These are phyloP conservation scores for Umbelopsis vinacea DNA, from an alignment of 192 early-diverging fungal genomes.

Conservation along the genomic window DNA sequence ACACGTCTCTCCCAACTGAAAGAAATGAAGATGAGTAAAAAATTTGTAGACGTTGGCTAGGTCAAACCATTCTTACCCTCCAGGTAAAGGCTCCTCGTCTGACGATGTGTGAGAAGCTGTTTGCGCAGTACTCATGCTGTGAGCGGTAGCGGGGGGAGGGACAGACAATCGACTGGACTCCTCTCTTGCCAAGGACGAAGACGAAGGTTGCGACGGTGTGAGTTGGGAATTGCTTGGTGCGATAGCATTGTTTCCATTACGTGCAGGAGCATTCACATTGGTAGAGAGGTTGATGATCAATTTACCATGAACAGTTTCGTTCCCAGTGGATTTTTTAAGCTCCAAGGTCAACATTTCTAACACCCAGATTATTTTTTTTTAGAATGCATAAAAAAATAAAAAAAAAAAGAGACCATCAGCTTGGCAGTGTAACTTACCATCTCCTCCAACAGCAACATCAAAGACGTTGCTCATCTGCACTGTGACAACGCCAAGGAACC, in stretches of 20 bases:
- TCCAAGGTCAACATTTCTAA: conserved; percentile 84
- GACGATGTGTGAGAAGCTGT: conserved; percentile 5
- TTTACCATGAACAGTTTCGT: conserved; percentile 81
- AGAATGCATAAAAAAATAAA: too few relatives aligned
- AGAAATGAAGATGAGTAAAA: not conserved
- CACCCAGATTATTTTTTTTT: not conserved
- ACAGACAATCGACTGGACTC: not conserved
- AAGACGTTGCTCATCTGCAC: conserved; percentile 80
- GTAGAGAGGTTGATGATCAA: conserved; percentile 75
- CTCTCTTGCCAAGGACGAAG: conserved; percentile 15
- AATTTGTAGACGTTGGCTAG: not conserved
- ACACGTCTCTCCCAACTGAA: conserved; percentile 92
- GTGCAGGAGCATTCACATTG: conserved; percentile 49
- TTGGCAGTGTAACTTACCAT: conserved; percentile 44
- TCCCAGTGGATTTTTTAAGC: conserved; percentile 79
- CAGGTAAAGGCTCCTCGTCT: conserved; percentile 26
- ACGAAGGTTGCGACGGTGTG: not conserved
- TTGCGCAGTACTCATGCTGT: conserved; percentile 1
- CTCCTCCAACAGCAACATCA: conserved; percentile 75
- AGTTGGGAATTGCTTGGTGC: not conserved
- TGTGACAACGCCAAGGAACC: conserved; percentile 88
- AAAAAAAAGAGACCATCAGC: too few relatives aligned
- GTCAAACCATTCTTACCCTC: conserved; percentile 20
- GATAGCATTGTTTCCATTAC: conserved; percentile 8
- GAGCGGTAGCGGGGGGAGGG: not conserved